phyloP scores from a whole-genome alignment of 2,329 filamentous ascomycete species.

The Dactylonectria macrodidyma region DNA sequence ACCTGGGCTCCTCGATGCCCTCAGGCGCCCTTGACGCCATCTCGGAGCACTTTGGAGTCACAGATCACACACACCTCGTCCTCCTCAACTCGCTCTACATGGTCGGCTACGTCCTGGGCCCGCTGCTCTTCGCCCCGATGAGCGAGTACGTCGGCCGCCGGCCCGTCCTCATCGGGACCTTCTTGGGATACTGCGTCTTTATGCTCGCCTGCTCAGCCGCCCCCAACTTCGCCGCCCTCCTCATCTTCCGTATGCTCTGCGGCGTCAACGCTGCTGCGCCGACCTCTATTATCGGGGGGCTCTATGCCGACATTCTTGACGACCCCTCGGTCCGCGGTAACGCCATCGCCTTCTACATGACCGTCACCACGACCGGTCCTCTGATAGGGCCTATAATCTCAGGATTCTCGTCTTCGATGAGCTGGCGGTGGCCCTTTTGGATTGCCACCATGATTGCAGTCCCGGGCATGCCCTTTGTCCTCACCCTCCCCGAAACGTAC shows the following conservation, averaged over 20 bases:
- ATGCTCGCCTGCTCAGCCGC: slow-evolving; percentile 56
- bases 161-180: slow-evolving; percentile 52
- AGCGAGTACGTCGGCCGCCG: slow-evolving; percentile 54
- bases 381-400: slow-evolving; percentile 67
- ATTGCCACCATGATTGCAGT: slow-evolving; percentile 52
- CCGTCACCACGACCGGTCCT: slow-evolving; percentile 51
- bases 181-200: slow-evolving; percentile 52
- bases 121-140: slow-evolving; percentile 53
- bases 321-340: slow-evolving; percentile 50
- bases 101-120: slow-evolving; percentile 54
- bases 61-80: slow-evolving; percentile 46
- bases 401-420: slow-evolving; percentile 63
- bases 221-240: slow-evolving; percentile 59
- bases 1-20: slow-evolving; percentile 55
- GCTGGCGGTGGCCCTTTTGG: slow-evolving; percentile 59
- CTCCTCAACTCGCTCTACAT: slow-evolving; percentile 56
- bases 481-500: slow-evolving; percentile 63
- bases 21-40: slow-evolving; percentile 55
- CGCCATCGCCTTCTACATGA: slow-evolving; percentile 54
- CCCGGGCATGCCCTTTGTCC: slow-evolving; percentile 49
- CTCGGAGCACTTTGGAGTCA: slow-evolving; percentile 47
- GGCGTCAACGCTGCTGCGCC: slow-evolving; percentile 54
- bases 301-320: slow-evolving; percentile 54
- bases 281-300: slow-evolving; percentile 52
- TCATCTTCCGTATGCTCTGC: slow-evolving; percentile 57